phyloP scores from a whole-genome alignment of 2,329 filamentous ascomycete species.

The Trichoderma cornu-damae region DNA sequence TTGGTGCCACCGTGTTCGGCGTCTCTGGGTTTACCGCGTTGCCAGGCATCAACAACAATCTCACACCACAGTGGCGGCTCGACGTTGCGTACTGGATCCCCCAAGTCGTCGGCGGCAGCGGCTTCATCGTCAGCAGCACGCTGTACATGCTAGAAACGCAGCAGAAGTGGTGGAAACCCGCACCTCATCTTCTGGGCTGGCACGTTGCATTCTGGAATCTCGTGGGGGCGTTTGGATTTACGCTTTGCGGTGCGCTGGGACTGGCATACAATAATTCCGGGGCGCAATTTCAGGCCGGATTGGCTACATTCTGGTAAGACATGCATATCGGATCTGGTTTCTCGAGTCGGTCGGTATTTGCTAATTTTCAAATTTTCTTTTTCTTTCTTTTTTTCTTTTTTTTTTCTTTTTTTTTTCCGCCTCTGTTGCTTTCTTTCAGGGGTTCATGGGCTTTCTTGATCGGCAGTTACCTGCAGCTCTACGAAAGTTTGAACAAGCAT shows the following conservation, averaged over 20 bases:
- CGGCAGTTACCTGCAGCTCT: slow-evolving; percentile 22
- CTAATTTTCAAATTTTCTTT: too few relatives aligned
- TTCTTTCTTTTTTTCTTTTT: too few relatives aligned
- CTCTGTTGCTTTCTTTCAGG: slow-evolving; percentile 43
- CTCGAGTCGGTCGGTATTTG: slow-evolving; percentile 35
- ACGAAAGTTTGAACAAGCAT: slow-evolving; percentile 22
- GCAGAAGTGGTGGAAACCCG: slow-evolving; percentile 56
- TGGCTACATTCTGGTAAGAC: slow-evolving; percentile 31
- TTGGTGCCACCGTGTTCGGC: slow-evolving; percentile 59
- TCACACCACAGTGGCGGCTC: slow-evolving; percentile 41
- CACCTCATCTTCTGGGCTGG: slow-evolving; percentile 55
- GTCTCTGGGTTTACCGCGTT: slow-evolving; percentile 57
- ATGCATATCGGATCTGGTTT: neutral
- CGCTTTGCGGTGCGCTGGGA: slow-evolving; percentile 52
- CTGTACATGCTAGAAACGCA: slow-evolving; percentile 66
- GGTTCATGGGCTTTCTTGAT: slow-evolving; percentile 46
- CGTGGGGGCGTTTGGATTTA: slow-evolving; percentile 59
- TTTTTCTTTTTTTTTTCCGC: too few relatives aligned
- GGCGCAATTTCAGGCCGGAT: slow-evolving; percentile 18
- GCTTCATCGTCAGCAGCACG: slow-evolving; percentile 54
- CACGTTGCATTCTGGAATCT: slow-evolving; percentile 63
- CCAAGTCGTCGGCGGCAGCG: slow-evolving; percentile 56
- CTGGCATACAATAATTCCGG: slow-evolving; percentile 27
- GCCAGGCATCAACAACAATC: slow-evolving; percentile 44
- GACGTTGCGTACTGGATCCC: slow-evolving; percentile 56